Conservation (phyloP, 2,329 filamentous ascomycete genomes). For the Neoarthrinium moseri region DNA sequence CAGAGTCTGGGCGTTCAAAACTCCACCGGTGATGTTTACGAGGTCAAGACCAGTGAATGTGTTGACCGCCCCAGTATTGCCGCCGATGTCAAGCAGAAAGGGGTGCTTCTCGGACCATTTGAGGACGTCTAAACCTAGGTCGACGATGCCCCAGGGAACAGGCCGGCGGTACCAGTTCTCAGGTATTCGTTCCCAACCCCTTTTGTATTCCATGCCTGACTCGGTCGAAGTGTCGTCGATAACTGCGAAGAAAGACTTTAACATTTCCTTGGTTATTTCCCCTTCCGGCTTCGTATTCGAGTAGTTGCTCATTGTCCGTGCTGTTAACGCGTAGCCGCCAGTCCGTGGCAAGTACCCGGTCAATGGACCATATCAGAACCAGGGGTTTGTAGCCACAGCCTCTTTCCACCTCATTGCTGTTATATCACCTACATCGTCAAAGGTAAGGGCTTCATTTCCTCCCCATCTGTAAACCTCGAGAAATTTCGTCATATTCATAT, state of each 20-base stretch:
- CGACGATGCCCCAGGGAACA: conserved; percentile 27
- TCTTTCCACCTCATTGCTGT: conserved; percentile 41
- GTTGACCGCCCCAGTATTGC: conserved; percentile 26
- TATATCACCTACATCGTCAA: conserved; percentile 39
- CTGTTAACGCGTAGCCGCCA: conserved; percentile 47
- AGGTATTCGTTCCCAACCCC: conserved; percentile 35
- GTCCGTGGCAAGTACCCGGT: conserved; percentile 45
- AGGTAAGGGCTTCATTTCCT: conserved; percentile 31
- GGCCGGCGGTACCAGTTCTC: conserved; percentile 34
- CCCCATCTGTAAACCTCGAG: conserved; percentile 42
- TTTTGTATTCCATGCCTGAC: neutral
- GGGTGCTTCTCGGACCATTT: conserved; percentile 21
- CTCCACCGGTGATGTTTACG: conserved; percentile 23
- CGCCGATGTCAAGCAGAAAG: conserved; percentile 20
- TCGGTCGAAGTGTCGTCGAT: neutral
- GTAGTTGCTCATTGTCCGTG: conserved; percentile 40
- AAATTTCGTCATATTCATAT: conserved; percentile 49
- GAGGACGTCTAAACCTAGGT: conserved; percentile 18
- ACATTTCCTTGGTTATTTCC: neutral
- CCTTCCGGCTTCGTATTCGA: conserved; percentile 18
- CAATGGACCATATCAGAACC: conserved; percentile 51
- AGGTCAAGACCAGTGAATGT: conserved; percentile 23
- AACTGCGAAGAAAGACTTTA: neutral
- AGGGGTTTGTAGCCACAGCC: conserved; percentile 45
- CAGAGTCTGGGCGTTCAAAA: conserved; percentile 19